phyloP scores from a whole-genome alignment of 768 basidiomycete genomes.

The Termitomyces titanicus region DNA sequence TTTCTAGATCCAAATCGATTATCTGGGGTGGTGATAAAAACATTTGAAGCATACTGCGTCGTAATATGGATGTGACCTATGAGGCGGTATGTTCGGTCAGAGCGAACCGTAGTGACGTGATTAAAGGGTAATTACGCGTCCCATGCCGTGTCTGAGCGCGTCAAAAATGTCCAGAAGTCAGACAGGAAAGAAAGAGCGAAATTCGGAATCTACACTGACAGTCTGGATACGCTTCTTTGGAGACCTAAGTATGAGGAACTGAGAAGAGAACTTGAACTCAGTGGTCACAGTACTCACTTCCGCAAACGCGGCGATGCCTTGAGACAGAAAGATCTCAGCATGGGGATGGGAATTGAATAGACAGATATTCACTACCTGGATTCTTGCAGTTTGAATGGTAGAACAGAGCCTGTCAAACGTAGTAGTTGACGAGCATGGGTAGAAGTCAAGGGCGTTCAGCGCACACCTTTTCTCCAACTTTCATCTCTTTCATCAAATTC shows the following conservation, averaged over 20 bases:
- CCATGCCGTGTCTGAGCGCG: slow-evolving; percentile 78
- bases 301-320: slow-evolving; percentile 77
- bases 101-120: slow-evolving; percentile 1
- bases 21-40: background rate
- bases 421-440: background rate
- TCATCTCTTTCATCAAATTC: slow-evolving; percentile 83
- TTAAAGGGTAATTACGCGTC: slow-evolving; percentile 53
- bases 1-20: slow-evolving; percentile 50
- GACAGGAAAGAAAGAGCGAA: background rate
- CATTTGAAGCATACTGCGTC: slow-evolving; percentile 49
- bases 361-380: slow-evolving; percentile 46
- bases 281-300: slow-evolving; percentile 42
- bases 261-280: slow-evolving; percentile 4
- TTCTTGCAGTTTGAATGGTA: slow-evolving; percentile 87
- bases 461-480: slow-evolving; percentile 63
- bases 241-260: slow-evolving; percentile 49
- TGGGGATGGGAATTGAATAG: background rate
- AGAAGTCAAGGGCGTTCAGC: slow-evolving; percentile 8
- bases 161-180: slow-evolving; percentile 1
- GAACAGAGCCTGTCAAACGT: slow-evolving; percentile 58
- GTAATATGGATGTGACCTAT: slow-evolving; percentile 72
- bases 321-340: background rate
- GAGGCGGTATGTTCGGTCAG: background rate
- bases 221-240: slow-evolving; percentile 87
- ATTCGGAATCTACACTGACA: slow-evolving; percentile 44